phyloP scores from a whole-genome alignment of 345 rosid species.

The Brassica carinata region DNA sequence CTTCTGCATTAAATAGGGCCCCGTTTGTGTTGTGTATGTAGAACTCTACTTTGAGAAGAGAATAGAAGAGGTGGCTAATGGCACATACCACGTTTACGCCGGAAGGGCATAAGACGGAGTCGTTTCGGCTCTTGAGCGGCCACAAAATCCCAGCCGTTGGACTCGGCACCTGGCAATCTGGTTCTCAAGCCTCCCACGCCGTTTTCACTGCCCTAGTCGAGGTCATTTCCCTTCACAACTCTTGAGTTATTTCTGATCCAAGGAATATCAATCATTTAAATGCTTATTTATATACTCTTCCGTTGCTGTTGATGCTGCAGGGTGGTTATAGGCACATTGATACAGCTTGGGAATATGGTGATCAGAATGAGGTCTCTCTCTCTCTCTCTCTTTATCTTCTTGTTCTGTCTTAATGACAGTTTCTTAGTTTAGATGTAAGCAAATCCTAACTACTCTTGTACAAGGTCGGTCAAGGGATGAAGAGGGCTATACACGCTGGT shows the following conservation, averaged over 20 bases:
- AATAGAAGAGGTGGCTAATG: constrained; percentile 28
- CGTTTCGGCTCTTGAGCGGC: constrained; percentile 50
- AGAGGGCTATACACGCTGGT: constrained; percentile 51
- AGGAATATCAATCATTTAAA: background rate
- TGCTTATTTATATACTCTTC: background rate
- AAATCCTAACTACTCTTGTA: background rate
- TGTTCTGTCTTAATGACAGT: background rate
- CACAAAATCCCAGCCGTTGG: constrained; percentile 61
- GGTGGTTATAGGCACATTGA: constrained; percentile 60
- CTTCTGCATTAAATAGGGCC: constrained; percentile 1
- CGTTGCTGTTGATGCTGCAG: constrained; percentile 22
- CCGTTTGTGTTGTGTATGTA: background rate
- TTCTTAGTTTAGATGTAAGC: background rate
- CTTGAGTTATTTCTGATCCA: background rate
- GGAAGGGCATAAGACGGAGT: constrained; percentile 39
- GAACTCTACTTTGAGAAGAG: background rate
- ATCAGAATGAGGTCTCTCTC: background rate
- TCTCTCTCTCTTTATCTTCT: constrained; percentile 14
- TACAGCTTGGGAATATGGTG: constrained; percentile 51
- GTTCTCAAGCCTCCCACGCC: constrained; percentile 42
- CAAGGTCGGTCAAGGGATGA: background rate
- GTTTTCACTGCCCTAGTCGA: constrained; percentile 54
- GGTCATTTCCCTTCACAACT: constrained; percentile 32
- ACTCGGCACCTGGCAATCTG: constrained; percentile 56
- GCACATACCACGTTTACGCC: constrained; percentile 45